Percentiles rank a stretch among this genome's conserved stretches.
These are phyloP conservation scores for Penicillium sp. DNA, from an alignment of 2,329 filamentous ascomycete species.

Conservation along the genomic window DNA sequence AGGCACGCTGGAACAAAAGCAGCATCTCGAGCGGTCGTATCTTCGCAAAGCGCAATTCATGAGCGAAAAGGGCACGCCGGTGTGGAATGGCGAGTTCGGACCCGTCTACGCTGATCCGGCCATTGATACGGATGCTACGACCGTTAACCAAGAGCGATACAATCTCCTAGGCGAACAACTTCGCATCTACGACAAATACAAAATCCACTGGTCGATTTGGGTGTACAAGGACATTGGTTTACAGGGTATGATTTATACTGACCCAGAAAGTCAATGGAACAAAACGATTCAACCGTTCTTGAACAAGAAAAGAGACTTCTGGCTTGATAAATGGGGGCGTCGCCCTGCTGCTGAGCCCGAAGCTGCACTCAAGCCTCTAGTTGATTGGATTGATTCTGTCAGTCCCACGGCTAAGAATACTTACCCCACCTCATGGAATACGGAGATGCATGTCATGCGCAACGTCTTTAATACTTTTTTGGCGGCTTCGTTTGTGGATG, in stretches of 20 bases:
- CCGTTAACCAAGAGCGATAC: conserved; percentile 46
- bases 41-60: conserved; percentile 51
- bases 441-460: conserved; percentile 50
- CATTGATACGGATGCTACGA: conserved; percentile 32
- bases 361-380: conserved; percentile 44
- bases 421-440: conserved; percentile 52
- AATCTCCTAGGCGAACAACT: conserved; percentile 50
- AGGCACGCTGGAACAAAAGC: conserved; percentile 43
- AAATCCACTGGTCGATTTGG: conserved; percentile 60
- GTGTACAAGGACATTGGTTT: conserved; percentile 58
- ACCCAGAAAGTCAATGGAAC: conserved; percentile 50
- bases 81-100: conserved; percentile 57
- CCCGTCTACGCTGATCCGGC: conserved; percentile 40
- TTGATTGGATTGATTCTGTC: conserved; percentile 46
- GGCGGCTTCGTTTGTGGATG: conserved; percentile 52
- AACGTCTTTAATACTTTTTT: conserved; percentile 50
- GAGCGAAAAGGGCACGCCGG: conserved; percentile 40
- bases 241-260: conserved; percentile 55
- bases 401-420: conserved; percentile 41
- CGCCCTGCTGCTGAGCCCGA: conserved; percentile 45
- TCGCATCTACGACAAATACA: conserved; percentile 51
- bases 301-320: conserved; percentile 54
- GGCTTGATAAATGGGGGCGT: conserved; percentile 57
- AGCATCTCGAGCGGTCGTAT: conserved; percentile 43
- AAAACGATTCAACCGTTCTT: conserved; percentile 52